Base-by-base conservation (phyloP, 371 early-diverging fungal species). In the Encephalitozoon intestinalis region DNA sequence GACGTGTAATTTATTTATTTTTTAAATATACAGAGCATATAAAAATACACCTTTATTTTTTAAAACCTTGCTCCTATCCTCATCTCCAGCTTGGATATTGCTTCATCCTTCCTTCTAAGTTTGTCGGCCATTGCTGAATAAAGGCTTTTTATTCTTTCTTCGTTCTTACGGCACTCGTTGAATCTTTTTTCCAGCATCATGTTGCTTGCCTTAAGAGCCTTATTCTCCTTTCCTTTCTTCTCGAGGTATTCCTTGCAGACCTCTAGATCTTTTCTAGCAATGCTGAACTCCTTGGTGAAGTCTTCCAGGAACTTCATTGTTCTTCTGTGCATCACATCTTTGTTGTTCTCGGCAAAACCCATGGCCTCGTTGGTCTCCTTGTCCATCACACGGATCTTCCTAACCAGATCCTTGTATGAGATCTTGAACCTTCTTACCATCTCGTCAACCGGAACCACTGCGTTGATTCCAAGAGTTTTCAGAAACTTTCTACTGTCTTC, bases 161-260 rank as follows among this genome's bases (percentile, higher is more conserved):
- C 69, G 15, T 46, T 68, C 2, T 11, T 31, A 12, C 39, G 50
- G n/a, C 46, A 51, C 21, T 68, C 69, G n/a, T 49, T 39, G 39
- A 39, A 49, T 26, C 49, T 68, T 52, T 65, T 65, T 54, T 77
- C 68, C 37, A 82, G 30, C 11, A 30, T 49, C 31, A 21, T 30
- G 63, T 78, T 76, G 44, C 73, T 67, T 26, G 72, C 80, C 74
- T 78, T 83, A 25, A 80, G 52, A 15, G 44, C 63, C 50, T 80
- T 83, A 41, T 68, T 83, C 51, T 83, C 83, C 30, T 34, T 70
- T 6, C 46, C 69, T 43, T 83, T 83, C 54, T 74, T 78, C 58
- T 73, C 67, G n/a, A 83, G 51, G 73, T 83, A 83, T 64, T 63
- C 70, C 37, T 77, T 58, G 54, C 75, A 75, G 4, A 39, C 44